These are phyloP conservation scores for Stagonosporopsis chrysanthemi DNA, from an alignment of 2,329 filamentous ascomycete genomes.

Conservation along the genomic window DNA sequence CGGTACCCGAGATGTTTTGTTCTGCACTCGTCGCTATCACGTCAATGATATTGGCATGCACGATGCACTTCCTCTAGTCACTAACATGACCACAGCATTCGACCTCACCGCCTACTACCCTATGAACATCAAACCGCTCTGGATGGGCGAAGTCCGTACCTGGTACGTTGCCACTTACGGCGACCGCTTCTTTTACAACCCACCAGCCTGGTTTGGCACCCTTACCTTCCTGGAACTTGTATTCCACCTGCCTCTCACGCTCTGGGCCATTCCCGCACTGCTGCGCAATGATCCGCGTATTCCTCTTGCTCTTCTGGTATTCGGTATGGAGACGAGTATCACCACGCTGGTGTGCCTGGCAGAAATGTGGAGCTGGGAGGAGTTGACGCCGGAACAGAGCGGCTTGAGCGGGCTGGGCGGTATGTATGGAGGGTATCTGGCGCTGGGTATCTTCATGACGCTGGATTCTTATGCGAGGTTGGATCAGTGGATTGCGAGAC, in stretches of 20 bases:
- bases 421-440: conserved; percentile 51
- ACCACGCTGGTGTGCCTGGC: conserved; percentile 70
- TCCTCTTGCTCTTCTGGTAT: conserved; percentile 67
- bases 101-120: conserved; percentile 69
- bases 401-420: conserved; percentile 41
- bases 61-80: background rate
- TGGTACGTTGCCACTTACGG: conserved; percentile 68
- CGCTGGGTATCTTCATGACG: conserved; percentile 47
- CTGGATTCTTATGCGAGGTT: conserved; percentile 46
- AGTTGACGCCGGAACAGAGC: conserved; percentile 39
- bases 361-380: conserved; percentile 64
- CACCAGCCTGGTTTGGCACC: conserved; percentile 66
- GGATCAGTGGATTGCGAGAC: conserved; percentile 36
- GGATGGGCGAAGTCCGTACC: conserved; percentile 59
- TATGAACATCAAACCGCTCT: conserved; percentile 55
- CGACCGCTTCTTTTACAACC: conserved; percentile 68
- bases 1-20: background rate
- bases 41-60: background rate
- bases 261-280: conserved; percentile 67
- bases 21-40: background rate
- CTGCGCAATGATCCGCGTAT: conserved; percentile 63
- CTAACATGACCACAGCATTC: conserved; percentile 57
- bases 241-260: conserved; percentile 67
- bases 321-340: conserved; percentile 65
- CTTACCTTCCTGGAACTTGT: conserved; percentile 67